Base-by-base conservation (phyloP, 1,139 yeast genomes). In the Nakaseomyces glabratus region DNA sequence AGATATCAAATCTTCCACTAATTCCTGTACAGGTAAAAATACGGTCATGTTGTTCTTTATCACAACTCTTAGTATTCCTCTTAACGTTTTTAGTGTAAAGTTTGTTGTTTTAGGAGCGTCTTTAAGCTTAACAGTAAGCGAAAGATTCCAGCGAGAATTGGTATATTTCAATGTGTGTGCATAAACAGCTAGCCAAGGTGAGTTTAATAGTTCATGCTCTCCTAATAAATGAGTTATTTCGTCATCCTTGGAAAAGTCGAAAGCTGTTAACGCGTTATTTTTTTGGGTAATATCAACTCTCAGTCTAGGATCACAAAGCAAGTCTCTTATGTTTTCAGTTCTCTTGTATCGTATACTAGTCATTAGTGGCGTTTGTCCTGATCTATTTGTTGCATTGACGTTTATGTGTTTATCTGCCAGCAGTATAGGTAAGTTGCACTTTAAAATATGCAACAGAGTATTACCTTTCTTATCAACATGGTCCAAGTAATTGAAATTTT, bases 401-500 rank as follows among this genome's bases (percentile, higher is more conserved):
- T 84, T 71, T 25, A 73, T 46, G 13, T 63, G 58, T 18, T 60
- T 48, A 12, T 56, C 53, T 9, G 61, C 44, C 3, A 71, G 52
- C 10, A 81, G 48, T 5, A 68, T 63, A 18, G 63, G 61, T 20
- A 74, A 54, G 6, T 64, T 51, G n/a, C 62, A 61, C 41, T 63
- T 67, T 33, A 84, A 62, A 4, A 82, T 70, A 57, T 90, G 97
- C 24, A 90, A 61, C 6, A 88, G 52, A 0, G 90, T 74, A 49
- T 86, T 85, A 0, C 93, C 93, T 38, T 72, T 68, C 17, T 61
- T 62, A 52, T 88, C 97, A 13, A 73, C 61, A 52, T 90, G 97
- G 16, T 72, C 74, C 32, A 50, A 46, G 41, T 69, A 69, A 40
- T 69, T 62, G 35, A 76, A 61, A 2, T 43, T 41, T 2, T 47